Conservation (phyloP, 345 rosid species). For the Boechera retrofracta region DNA sequence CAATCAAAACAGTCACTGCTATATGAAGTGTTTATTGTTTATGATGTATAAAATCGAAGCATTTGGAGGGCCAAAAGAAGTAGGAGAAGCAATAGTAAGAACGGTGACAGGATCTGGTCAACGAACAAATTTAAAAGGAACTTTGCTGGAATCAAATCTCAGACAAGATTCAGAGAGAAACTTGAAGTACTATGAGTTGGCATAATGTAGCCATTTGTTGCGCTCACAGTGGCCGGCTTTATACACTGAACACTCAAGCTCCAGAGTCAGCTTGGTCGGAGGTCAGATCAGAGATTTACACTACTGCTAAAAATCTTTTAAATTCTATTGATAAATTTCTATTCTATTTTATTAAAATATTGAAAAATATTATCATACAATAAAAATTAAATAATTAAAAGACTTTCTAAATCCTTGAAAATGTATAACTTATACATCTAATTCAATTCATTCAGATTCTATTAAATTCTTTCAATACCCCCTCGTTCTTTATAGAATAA, state of each 20-base stretch:
- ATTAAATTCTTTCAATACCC: no score
- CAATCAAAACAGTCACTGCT: background rate
- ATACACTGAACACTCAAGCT: slow-evolving; percentile 75
- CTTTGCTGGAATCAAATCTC: slow-evolving; percentile 55
- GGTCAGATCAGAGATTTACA: slow-evolving; percentile 54
- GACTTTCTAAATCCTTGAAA: no score
- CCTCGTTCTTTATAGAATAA: no score
- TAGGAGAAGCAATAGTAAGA: slow-evolving; percentile 73
- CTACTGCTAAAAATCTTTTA: slow-evolving; percentile 43
- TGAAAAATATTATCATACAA: no score
- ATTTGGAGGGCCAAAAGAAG: slow-evolving; percentile 80
- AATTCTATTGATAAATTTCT: no score
- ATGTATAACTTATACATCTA: no score
- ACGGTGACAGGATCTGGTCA: slow-evolving; percentile 61
- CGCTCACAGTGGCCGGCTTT: slow-evolving; percentile 58
- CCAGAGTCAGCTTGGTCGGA: slow-evolving; percentile 77
- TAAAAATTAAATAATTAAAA: no score
- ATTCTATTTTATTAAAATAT: no score
- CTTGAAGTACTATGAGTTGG: slow-evolving; percentile 63
- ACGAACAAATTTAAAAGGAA: slow-evolving; percentile 59
- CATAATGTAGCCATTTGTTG: slow-evolving; percentile 84
- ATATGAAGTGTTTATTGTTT: background rate
- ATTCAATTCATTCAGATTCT: no score
- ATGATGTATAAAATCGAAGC: slow-evolving; percentile 63
- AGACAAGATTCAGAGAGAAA: slow-evolving; percentile 57